Base-by-base conservation (phyloP, 2,329 filamentous ascomycete genomes). In the Cytospora piceicola region DNA sequence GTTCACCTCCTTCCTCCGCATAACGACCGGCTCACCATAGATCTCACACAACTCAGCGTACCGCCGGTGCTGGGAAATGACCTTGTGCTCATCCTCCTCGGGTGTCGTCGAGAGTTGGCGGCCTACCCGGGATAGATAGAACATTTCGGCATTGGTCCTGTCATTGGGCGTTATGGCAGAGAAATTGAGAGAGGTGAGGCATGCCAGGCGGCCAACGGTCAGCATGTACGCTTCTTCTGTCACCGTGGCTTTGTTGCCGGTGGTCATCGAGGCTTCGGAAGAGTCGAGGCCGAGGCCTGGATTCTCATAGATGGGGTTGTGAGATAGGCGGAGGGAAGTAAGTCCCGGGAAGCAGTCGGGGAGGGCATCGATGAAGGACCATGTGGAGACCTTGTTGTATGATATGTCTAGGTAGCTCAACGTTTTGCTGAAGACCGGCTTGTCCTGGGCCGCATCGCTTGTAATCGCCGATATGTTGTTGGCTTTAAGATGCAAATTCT, bases 171-270 rank as follows among this genome's bases (percentile, higher is more conserved):
- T 88, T 70, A 98, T 88, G 20, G 81, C 79, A 68, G 88, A 88
- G 75, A 91, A 93, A 74, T 95, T 95, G 34, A 97, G 83, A 0
- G 81, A 82, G 61, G 83, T 84, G 12, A 98, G 83, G 1, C 80
- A 79, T 1, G 85, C 83, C 1, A 97, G 81, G 2, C 93, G 90
- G 32, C 90, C 92, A 30, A 96, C 81, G 0, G 92, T 92, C 57
- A 97, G 84, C 91, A 97, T 96, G 79, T 93, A 94, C 0, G 91
- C 90, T 72, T 96, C 92, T 63, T 96, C 92, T 0, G 89, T 83
- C 7, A 83, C 85, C 30, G 83, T 77, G 29, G 79, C 77, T 62
- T 78, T 80, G 52, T 29, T 68, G 36, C 67, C 75, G 71, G 56
- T 72, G 71, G 15, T 69, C 63, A 61, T 70, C 63, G 68, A 34